A percentile compares a stretch with the other conserved stretches of the same genome.
Evolutionary conservation across 805 yeast genomes (phyloP).

Genomic region (Ogataea nitratoaversa): DNA sequence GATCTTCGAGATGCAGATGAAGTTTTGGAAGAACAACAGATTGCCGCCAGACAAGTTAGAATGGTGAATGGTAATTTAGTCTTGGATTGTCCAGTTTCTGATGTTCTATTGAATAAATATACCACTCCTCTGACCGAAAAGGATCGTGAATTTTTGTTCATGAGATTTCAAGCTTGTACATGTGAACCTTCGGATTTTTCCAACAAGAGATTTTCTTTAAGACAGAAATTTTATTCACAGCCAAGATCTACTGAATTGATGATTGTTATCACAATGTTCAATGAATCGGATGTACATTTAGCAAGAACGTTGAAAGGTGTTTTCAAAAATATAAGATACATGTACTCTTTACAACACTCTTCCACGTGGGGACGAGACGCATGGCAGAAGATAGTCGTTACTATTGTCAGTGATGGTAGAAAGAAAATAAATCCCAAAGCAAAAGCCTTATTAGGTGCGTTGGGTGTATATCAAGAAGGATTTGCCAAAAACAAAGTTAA

Average conservation of each 20-base stretch:
- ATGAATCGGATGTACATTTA: slow-evolving; percentile 77
- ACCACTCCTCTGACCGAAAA: slow-evolving; percentile 39
- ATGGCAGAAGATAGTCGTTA: slow-evolving; percentile 91
- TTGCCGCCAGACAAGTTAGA: slow-evolving; percentile 39
- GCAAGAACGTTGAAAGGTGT: slow-evolving; percentile 89
- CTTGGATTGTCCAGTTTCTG: slow-evolving; percentile 86
- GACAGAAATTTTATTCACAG: slow-evolving; percentile 74
- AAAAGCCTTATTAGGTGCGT: slow-evolving; percentile 72
- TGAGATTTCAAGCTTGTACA: slow-evolving; percentile 93
- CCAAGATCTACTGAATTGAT: slow-evolving; percentile 82
- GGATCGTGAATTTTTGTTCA: slow-evolving; percentile 65
- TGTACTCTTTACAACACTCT: slow-evolving; percentile 58
- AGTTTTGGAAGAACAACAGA: slow-evolving; percentile 8
- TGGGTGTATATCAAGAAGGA: slow-evolving; percentile 94
- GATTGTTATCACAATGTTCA: slow-evolving; percentile 85
- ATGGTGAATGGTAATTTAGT: slow-evolving; percentile 76
- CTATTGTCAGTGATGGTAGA: slow-evolving; percentile 90
- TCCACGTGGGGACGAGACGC: slow-evolving; percentile 91
- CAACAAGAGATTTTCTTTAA: slow-evolving; percentile 61
- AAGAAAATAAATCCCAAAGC: slow-evolving; percentile 76
- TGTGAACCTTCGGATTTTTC: slow-evolving; percentile 79
- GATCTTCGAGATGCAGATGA: slow-evolving; percentile 1
- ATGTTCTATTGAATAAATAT: slow-evolving; percentile 52
- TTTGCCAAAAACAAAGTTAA: slow-evolving; percentile 90
- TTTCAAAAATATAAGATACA: slow-evolving; percentile 77